A percentile compares a stretch with the other conserved stretches of the same genome.
Conservation (phyloP, 345 rosid species). For the Linum tenue region DNA sequence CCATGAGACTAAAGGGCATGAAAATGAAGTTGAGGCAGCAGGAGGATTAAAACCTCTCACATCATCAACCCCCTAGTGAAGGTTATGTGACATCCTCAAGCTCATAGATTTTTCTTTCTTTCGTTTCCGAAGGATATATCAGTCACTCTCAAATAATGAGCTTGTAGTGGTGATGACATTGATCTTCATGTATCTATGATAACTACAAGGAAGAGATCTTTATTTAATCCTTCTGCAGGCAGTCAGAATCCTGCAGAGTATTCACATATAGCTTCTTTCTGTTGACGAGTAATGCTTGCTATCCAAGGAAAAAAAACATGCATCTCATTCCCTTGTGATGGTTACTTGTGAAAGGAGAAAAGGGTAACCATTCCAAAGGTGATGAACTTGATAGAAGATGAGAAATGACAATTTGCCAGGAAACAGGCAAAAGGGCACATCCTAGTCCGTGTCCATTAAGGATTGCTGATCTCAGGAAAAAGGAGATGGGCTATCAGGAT, state of each 20-base stretch:
- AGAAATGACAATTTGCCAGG: not conserved
- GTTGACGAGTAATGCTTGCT: not conserved
- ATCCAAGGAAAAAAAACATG: not conserved
- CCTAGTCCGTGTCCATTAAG: too few relatives aligned
- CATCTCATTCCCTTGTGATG: not conserved
- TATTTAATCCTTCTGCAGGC: not conserved
- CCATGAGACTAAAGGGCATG: conserved; percentile 8
- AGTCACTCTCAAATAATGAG: not conserved
- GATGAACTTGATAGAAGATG: too few relatives aligned
- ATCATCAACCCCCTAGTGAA: too few relatives aligned
- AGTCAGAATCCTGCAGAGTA: not conserved
- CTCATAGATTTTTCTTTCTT: not conserved
- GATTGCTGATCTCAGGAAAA: too few relatives aligned
- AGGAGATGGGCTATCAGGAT: too few relatives aligned
- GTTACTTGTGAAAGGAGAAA: not conserved
- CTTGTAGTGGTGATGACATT: not conserved
- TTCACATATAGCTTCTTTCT: not conserved
- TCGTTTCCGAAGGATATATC: not conserved
- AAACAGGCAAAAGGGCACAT: not conserved
- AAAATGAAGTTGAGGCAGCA: conserved; percentile 4
- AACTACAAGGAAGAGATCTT: not conserved
- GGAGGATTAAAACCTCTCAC: not conserved
- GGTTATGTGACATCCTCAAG: conserved; percentile 5
- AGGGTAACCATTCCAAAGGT: too few relatives aligned
- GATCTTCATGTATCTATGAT: not conserved